These are phyloP conservation scores for Aquilaria yunnanensis DNA, from an alignment of 345 rosid genomes.

Conservation along the genomic window DNA sequence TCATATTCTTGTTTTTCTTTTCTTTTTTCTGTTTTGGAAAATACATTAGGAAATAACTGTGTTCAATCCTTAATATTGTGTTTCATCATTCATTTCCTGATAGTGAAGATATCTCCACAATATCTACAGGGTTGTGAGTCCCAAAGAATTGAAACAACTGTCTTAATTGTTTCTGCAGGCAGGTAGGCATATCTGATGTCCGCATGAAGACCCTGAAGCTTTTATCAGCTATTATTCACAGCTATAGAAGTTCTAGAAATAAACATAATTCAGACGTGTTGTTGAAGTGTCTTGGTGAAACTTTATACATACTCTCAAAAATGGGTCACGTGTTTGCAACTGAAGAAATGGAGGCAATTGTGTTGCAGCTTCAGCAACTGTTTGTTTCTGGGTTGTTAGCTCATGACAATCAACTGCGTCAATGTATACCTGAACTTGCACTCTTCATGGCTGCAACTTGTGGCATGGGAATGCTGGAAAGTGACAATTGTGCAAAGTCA, in stretches of 20 bases:
- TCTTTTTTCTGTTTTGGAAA: too few relatives aligned
- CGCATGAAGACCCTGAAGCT: slow-evolving; percentile 62
- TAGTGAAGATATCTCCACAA: too few relatives aligned
- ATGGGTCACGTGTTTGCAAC: slow-evolving; percentile 42
- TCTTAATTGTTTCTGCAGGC: slow-evolving; percentile 34
- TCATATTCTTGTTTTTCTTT: too few relatives aligned
- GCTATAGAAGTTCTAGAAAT: slow-evolving; percentile 31
- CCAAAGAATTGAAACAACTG: too few relatives aligned
- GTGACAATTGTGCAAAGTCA: slow-evolving; percentile 55
- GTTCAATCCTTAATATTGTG: too few relatives aligned
- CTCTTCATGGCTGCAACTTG: slow-evolving; percentile 69
- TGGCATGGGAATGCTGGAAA: slow-evolving; percentile 52
- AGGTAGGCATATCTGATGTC: slow-evolving; percentile 41
- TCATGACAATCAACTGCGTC: slow-evolving; percentile 30
- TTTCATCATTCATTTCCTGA: too few relatives aligned
- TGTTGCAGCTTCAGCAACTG: slow-evolving; percentile 61
- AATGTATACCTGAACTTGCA: slow-evolving; percentile 60
- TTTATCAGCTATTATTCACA: slow-evolving; percentile 32
- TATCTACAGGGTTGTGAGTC: too few relatives aligned
- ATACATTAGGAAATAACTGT: too few relatives aligned
- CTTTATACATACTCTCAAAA: slow-evolving; percentile 46
- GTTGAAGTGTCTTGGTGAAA: slow-evolving; percentile 45
- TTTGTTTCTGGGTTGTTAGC: slow-evolving; percentile 38
- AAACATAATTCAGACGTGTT: slow-evolving; percentile 22
- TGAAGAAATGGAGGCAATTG: slow-evolving; percentile 54